These are phyloP conservation scores for Boletus sp. DNA, from an alignment of 768 basidiomycete genomes.

Conservation along the genomic window DNA sequence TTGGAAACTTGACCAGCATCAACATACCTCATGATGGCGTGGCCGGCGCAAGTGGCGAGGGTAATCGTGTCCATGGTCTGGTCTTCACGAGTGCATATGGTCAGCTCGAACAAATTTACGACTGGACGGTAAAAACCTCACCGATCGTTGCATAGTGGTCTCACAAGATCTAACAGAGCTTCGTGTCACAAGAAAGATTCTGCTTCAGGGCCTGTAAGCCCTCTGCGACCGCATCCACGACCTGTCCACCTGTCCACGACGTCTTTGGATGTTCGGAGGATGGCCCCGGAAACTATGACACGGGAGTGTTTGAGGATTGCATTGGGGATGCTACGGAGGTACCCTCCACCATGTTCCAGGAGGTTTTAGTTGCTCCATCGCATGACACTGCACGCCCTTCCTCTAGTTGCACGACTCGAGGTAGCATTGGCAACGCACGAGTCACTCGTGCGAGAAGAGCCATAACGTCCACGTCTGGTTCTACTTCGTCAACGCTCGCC, in stretches of 20 bases:
- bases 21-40: conserved; percentile 60
- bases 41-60: conserved; percentile 56
- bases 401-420: conserved; percentile 54
- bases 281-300: conserved; percentile 51
- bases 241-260: conserved; percentile 63
- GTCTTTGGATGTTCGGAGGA: conserved; percentile 62
- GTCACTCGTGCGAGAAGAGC: conserved; percentile 31
- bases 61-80: conserved; percentile 62
- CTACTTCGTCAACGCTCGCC: not conserved
- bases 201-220: conserved; percentile 73
- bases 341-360: conserved; percentile 65
- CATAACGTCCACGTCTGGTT: conserved; percentile 11
- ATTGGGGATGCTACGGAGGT: conserved; percentile 51
- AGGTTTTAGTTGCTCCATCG: conserved; percentile 51
- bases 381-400: conserved; percentile 58
- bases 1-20: conserved; percentile 62
- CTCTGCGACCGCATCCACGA: conserved; percentile 43
- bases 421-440: conserved; percentile 50
- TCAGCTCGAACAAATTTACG: conserved; percentile 53
- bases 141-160: conserved; percentile 5
- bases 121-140: conserved; percentile 60
- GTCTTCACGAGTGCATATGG: conserved; percentile 77
- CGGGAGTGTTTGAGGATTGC: conserved; percentile 51
- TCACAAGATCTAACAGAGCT: conserved; percentile 45
- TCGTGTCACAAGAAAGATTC: conserved; percentile 57